Evolutionary conservation across 352 stramenopile species (phyloP).

Genomic region (Globisporangium lucens): DNA sequence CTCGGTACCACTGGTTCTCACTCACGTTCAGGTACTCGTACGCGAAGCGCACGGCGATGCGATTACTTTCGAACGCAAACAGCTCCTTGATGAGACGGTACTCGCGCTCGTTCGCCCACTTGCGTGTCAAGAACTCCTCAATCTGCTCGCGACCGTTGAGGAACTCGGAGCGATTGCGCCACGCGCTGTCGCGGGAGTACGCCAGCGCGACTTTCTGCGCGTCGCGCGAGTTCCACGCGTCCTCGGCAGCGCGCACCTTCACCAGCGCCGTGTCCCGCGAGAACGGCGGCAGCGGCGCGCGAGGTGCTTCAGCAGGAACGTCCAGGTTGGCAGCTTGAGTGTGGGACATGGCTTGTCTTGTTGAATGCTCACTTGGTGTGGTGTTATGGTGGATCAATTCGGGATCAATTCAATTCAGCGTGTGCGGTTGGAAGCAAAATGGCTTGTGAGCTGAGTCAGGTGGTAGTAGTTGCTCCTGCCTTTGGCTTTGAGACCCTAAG

Average conservation of each 20-base stretch:
- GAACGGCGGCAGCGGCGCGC: slow-evolving; percentile 70
- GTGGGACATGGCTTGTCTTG: neutral
- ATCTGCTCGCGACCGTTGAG: slow-evolving; percentile 70
- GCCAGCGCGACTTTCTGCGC: slow-evolving; percentile 62
- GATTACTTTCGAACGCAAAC: slow-evolving; percentile 69
- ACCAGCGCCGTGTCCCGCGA: slow-evolving; percentile 58
- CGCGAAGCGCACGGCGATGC: slow-evolving; percentile 85
- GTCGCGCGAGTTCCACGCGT: slow-evolving; percentile 87
- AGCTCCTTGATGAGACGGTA: slow-evolving; percentile 90
- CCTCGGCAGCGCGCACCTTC: slow-evolving; percentile 83
- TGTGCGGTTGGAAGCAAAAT: neutral
- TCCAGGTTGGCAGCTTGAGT: neutral
- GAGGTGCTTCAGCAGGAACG: slow-evolving; percentile 5
- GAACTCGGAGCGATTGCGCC: slow-evolving; percentile 86
- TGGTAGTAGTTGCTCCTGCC: too few relatives aligned
- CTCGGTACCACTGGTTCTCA: slow-evolving; percentile 66
- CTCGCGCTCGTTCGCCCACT: slow-evolving; percentile 71
- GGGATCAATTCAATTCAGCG: neutral
- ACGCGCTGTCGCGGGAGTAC: slow-evolving; percentile 76
- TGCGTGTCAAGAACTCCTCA: slow-evolving; percentile 63
- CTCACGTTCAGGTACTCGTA: slow-evolving; percentile 73
- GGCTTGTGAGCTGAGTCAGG: neutral
- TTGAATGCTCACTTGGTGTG: too few relatives aligned
- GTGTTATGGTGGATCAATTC: neutral
- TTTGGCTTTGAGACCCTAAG: too few relatives aligned